Evolutionary conservation across 2,329 filamentous ascomycete species (phyloP).

Genomic region (Fusarium proliferatum): DNA sequence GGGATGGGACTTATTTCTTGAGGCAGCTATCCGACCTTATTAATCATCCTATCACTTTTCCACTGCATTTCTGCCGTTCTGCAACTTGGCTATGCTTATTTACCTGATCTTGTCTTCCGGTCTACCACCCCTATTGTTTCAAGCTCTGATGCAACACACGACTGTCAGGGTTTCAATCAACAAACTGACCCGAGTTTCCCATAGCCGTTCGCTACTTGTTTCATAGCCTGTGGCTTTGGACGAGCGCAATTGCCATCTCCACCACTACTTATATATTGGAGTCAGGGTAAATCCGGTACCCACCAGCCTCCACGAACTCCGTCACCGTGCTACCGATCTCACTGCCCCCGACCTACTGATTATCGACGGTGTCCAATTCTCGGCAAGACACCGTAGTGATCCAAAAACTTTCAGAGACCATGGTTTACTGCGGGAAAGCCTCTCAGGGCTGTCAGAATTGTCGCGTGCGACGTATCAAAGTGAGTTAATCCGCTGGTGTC

Average conservation of each 20-base stretch:
- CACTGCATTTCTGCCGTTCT: not conserved
- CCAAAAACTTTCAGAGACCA: slow-evolving; percentile 40
- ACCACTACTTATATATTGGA: slow-evolving; percentile 6
- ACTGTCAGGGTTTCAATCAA: slow-evolving; percentile 1
- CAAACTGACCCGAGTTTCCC: not conserved
- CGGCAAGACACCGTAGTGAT: slow-evolving; percentile 9
- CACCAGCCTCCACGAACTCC: slow-evolving; percentile 8
- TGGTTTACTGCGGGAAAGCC: slow-evolving; percentile 69
- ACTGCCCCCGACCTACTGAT: slow-evolving; percentile 13
- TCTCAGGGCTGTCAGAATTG: slow-evolving; percentile 66
- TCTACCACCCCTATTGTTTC: slow-evolving; percentile 24
- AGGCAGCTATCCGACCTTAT: slow-evolving; percentile 14
- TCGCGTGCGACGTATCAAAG: slow-evolving; percentile 66
- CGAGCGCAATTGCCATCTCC: not conserved
- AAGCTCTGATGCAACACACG: slow-evolving; percentile 5
- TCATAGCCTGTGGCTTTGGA: not conserved
- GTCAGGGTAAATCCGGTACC: slow-evolving; percentile 1
- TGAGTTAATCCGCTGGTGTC: slow-evolving; percentile 44
- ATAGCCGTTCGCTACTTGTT: slow-evolving; percentile 3
- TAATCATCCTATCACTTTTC: not conserved
- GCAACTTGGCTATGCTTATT: slow-evolving; percentile 9
- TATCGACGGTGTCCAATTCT: slow-evolving; percentile 21
- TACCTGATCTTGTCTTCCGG: slow-evolving; percentile 4
- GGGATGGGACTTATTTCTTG: slow-evolving; percentile 39
- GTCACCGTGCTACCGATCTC: slow-evolving; percentile 8